Evolutionary conservation across 2,329 filamentous ascomycete species (phyloP).

Genomic region (Triangularia setosa): DNA sequence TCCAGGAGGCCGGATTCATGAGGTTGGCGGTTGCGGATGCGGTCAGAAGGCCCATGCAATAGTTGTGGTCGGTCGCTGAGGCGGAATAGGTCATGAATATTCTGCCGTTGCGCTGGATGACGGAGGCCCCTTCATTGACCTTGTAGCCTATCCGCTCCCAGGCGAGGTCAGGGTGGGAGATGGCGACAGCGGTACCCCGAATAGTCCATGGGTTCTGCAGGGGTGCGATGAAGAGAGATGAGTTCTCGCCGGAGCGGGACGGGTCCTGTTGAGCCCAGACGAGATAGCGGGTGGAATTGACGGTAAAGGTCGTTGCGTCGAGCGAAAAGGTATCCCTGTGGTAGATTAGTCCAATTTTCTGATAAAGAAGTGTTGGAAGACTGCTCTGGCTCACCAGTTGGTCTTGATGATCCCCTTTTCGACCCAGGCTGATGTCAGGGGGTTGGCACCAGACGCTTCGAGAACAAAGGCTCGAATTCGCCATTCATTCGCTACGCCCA

Average conservation of each 20-base stretch:
- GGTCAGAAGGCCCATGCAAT: conserved; percentile 29
- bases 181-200: conserved; percentile 20
- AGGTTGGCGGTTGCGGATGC: conserved; percentile 22
- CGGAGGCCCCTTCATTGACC: conserved; percentile 23
- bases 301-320: conserved; percentile 29
- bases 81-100: conserved; percentile 25
- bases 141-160: conserved; percentile 26
- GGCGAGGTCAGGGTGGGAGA: conserved; percentile 17
- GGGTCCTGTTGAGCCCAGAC: conserved; percentile 32
- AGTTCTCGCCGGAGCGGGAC: conserved; percentile 22
- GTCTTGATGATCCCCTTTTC: conserved; percentile 30
- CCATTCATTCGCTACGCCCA: conserved; percentile 26
- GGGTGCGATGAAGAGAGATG: conserved; percentile 26
- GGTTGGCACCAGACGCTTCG: conserved; percentile 29
- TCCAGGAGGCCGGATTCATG: conserved; percentile 27
- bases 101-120: conserved; percentile 21
- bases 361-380: neutral
- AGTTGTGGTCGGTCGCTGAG: conserved; percentile 28
- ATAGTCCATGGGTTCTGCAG: conserved; percentile 31
- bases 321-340: conserved; percentile 29
- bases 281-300: conserved; percentile 29
- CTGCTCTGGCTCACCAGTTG: conserved; percentile 19
- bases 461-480: conserved; percentile 29
- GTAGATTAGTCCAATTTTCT: no score
- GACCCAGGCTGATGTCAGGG: conserved; percentile 28